Evolutionary conservation across 257 asterid species (phyloP).

Genomic region (Penstemon davidsonii): DNA sequence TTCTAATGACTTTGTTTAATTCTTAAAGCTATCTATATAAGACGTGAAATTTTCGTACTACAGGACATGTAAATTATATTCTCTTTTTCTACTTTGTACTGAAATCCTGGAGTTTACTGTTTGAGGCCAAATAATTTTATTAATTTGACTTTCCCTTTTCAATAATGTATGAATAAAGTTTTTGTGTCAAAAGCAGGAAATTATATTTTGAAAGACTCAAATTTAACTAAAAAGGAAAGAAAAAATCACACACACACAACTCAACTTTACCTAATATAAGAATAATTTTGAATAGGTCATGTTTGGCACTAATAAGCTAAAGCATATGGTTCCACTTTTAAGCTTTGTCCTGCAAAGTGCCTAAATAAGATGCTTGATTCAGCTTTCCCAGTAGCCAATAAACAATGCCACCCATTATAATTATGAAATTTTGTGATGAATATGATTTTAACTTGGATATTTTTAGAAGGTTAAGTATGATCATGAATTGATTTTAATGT

Average conservation of each 20-base stretch:
- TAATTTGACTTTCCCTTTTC: not conserved
- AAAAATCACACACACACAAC: too few relatives aligned
- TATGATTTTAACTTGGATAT: too few relatives aligned
- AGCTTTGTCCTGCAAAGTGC: conserved; percentile 22
- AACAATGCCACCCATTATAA: not conserved
- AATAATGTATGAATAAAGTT: not conserved
- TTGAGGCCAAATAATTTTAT: not conserved
- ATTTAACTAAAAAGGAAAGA: too few relatives aligned
- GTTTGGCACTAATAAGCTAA: not conserved
- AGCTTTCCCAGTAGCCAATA: conserved; percentile 18
- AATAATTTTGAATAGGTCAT: conserved; percentile 10
- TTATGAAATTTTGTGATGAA: too few relatives aligned
- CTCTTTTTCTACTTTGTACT: not conserved
- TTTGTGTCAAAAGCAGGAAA: conserved; percentile 20
- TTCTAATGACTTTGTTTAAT: too few relatives aligned
- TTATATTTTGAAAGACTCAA: too few relatives aligned
- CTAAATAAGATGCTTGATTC: conserved; percentile 26
- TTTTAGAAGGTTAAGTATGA: too few relatives aligned
- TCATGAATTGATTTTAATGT: too few relatives aligned
- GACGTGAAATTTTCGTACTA: too few relatives aligned
- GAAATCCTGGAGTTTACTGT: not conserved
- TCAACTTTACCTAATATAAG: conserved; percentile 15
- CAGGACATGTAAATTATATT: too few relatives aligned
- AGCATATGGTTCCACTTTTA: conserved; percentile 28
- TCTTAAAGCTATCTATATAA: too few relatives aligned